Evolutionary conservation across 1,284 basidiomycete species (phyloP).

Genomic region (Apiotrichum veenhuisii): DNA sequence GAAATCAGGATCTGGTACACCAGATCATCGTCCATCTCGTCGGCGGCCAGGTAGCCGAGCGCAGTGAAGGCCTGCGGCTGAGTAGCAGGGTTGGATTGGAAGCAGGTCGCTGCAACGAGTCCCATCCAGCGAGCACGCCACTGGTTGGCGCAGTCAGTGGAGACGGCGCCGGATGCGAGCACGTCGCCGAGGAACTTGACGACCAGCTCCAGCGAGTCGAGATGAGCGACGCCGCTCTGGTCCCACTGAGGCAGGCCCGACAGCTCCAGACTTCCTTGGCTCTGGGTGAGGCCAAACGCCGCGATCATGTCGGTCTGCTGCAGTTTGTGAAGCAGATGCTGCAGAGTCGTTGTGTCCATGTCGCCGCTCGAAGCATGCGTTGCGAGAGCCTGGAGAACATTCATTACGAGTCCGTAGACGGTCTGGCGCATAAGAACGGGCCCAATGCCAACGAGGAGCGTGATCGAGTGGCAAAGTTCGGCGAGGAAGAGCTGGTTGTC

Average conservation of each 20-base stretch:
- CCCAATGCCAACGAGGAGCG: slow-evolving; percentile 69
- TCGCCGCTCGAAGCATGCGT: slow-evolving; percentile 28
- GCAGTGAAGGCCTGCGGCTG: slow-evolving; percentile 86
- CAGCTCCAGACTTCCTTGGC: slow-evolving; percentile 24
- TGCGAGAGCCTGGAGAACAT: slow-evolving; percentile 67
- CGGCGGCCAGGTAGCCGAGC: slow-evolving; percentile 71
- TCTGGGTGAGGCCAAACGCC: slow-evolving; percentile 64
- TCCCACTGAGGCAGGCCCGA: slow-evolving; percentile 37
- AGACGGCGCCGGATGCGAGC: slow-evolving; percentile 59
- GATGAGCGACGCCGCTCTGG: slow-evolving; percentile 58
- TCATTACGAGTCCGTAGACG: slow-evolving; percentile 73
- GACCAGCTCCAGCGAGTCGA: slow-evolving; percentile 66
- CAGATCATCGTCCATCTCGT: slow-evolving; percentile 59
- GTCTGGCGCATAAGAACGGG: slow-evolving; percentile 69
- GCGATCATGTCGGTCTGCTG: slow-evolving; percentile 59
- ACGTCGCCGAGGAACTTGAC: slow-evolving; percentile 63
- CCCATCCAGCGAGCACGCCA: slow-evolving; percentile 95
- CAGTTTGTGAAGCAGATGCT: slow-evolving; percentile 60
- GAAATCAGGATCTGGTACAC: slow-evolving; percentile 49
- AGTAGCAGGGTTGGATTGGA: slow-evolving; percentile 84
- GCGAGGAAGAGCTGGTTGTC: slow-evolving; percentile 75
- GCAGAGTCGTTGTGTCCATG: slow-evolving; percentile 35
- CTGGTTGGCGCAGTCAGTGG: slow-evolving; percentile 75
- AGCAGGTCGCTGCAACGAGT: slow-evolving; percentile 83
- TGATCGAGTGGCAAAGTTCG: slow-evolving; percentile 73